Conservation (phyloP, 78 protist genomes). For the Guillardia theta region DNA sequence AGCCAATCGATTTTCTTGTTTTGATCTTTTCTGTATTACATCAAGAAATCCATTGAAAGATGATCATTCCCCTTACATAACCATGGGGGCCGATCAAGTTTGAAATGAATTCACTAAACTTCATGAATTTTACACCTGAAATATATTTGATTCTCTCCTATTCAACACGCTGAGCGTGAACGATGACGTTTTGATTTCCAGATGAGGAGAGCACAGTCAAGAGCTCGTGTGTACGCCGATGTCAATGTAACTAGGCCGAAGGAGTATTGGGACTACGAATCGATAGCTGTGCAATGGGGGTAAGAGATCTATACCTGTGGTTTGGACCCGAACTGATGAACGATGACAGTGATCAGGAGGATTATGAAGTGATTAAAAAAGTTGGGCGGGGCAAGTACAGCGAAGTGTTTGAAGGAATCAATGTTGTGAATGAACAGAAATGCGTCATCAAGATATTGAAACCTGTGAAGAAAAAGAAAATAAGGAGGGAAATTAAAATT, state of each 20-base stretch:
- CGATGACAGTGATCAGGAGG: conserved; percentile 69
- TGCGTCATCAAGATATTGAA: conserved; percentile 74
- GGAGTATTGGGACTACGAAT: conserved; percentile 81
- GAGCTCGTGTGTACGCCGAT: conserved; percentile 22
- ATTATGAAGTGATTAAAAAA: conserved; percentile 91
- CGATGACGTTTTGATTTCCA: not conserved
- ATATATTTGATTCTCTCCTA: not conserved
- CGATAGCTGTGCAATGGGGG: conserved; percentile 58
- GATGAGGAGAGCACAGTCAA: not conserved
- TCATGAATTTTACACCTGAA: not conserved
- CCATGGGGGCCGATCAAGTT: not conserved
- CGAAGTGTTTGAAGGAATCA: conserved; percentile 98
- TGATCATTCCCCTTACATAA: not conserved
- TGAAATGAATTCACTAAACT: not conserved
- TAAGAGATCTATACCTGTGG: not conserved
- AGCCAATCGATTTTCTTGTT: not conserved
- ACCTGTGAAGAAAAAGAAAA: conserved; percentile 87
- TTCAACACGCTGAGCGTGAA: too few species aligned
- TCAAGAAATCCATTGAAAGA: not conserved
- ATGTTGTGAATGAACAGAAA: conserved; percentile 49
- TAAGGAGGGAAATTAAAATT: conserved; percentile 96
- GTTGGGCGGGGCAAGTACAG: conserved; percentile 99
- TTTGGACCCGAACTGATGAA: not conserved
- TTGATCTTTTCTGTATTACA: not conserved
- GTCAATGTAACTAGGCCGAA: conserved; percentile 54